These are phyloP conservation scores for Peniophora sp. DNA, from an alignment of 1,284 basidiomycete species.

Conservation along the genomic window DNA sequence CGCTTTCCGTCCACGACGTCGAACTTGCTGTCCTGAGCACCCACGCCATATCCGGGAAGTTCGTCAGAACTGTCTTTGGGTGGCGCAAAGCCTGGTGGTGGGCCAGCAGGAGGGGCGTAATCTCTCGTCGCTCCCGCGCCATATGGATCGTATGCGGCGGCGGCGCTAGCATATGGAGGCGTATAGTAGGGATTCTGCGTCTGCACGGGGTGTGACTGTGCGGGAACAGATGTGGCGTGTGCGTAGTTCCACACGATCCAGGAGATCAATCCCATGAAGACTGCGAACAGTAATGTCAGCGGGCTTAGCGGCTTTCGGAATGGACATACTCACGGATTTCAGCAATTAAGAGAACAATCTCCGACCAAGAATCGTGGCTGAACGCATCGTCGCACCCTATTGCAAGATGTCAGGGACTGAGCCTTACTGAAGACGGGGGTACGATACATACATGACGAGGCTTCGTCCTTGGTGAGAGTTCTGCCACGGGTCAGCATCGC, in stretches of 20 bases:
- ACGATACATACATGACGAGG: slow-evolving; percentile 34
- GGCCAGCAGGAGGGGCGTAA: slow-evolving; percentile 32
- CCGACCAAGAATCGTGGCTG: slow-evolving; percentile 50
- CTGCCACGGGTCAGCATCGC: too few species aligned
- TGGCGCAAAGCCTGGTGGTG: slow-evolving; percentile 31
- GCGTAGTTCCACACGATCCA: slow-evolving; percentile 11
- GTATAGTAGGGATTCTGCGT: slow-evolving; percentile 13
- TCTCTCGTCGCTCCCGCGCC: background rate
- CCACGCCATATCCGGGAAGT: slow-evolving; percentile 25
- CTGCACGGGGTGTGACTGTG: slow-evolving; percentile 6
- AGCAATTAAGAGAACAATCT: slow-evolving; percentile 53
- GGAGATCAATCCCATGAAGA: slow-evolving; percentile 50
- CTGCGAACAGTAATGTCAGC: slow-evolving; percentile 19
- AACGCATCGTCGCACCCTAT: slow-evolving; percentile 47
- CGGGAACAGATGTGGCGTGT: background rate
- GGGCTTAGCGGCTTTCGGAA: background rate
- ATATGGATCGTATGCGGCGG: slow-evolving; percentile 18
- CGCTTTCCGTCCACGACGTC: slow-evolving; percentile 17
- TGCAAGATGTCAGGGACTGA: slow-evolving; percentile 16
- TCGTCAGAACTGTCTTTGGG: slow-evolving; percentile 25
- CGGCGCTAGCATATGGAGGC: slow-evolving; percentile 15
- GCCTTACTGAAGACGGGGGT: background rate
- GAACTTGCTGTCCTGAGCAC: slow-evolving; percentile 3
- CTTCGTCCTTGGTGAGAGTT: slow-evolving; percentile 28
- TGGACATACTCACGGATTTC: slow-evolving; percentile 31